A percentile compares a stretch with the other conserved stretches of the same genome.
phyloP scores from a whole-genome alignment of 768 basidiomycete species.

The Mycena albidolilacea region DNA sequence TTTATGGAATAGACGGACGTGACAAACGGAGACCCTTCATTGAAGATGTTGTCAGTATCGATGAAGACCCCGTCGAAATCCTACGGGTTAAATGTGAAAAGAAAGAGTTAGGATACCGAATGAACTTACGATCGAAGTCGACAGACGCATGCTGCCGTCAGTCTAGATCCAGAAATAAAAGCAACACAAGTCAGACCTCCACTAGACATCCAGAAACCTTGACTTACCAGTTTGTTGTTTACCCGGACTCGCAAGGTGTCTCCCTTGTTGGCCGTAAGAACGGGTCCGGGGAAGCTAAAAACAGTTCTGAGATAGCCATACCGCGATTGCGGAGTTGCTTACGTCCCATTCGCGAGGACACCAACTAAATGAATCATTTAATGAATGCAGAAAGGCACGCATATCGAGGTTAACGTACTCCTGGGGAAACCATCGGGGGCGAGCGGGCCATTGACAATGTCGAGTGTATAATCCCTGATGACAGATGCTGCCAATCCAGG shows the following conservation, averaged over 20 bases:
- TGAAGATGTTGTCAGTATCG: conserved; percentile 6
- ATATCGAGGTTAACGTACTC: not conserved
- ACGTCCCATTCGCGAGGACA: conserved; percentile 21
- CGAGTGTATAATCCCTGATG: not conserved
- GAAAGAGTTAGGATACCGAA: no score
- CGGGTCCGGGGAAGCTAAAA: conserved; percentile 32
- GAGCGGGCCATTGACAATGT: conserved; percentile 3
- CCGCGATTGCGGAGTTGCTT: not conserved
- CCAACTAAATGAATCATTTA: not conserved
- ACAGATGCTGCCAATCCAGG: not conserved
- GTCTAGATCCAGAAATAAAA: not conserved
- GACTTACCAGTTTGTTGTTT: conserved; percentile 29
- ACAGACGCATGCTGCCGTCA: conserved; percentile 14
- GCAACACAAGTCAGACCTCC: not conserved
- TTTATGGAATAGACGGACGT: conserved; percentile 5
- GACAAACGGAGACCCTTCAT: conserved; percentile 25
- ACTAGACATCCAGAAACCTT: not conserved
- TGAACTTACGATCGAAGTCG: conserved; percentile 11
- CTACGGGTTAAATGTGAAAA: not conserved
- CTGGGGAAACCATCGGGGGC: not conserved
- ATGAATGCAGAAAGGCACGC: not conserved
- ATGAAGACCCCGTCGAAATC: conserved; percentile 29
- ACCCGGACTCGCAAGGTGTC: conserved; percentile 7
- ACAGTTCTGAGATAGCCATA: not conserved
- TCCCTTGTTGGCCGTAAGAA: conserved; percentile 27